Base-by-base conservation (phyloP, 208 protist species). In the Borovskyia barvae region DNA sequence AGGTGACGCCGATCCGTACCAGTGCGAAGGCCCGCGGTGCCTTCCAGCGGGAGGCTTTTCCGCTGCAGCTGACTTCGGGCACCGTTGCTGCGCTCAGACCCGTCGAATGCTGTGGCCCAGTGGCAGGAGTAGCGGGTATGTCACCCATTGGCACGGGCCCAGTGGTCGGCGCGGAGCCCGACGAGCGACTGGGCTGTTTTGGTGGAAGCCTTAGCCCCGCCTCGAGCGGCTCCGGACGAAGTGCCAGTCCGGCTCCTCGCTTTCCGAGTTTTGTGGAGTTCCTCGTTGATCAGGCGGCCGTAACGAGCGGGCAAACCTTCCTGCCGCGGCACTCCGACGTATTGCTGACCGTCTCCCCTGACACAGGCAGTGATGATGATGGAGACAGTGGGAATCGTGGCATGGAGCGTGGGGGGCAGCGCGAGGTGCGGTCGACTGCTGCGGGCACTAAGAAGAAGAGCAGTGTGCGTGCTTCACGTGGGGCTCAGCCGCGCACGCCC, bases 181-280 rank as follows among this genome's bases (percentile, higher is more conserved):
- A n/a, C n/a, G n/a, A n/a, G n/a, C n/a, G n/a, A n/a, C 33, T 35
- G 9, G 40, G 45, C 48, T 30, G 54, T 2, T 22, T 57, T 26
- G 59, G 67, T 26, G 42, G 51, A 52, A 51, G 40, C 5, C 25
- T 61, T 22, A 78, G 73, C 51, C 49, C 55, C 12, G 55, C 49
- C 17, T 54, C 49, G 14, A 54, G 32, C 30, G 43, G 36, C n/a
- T 73, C 69, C 17, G 47, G 41, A 39, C 75, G 69, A 29, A 73
- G 72, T 15, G 26, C 41, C 37, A 90, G 82, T 57, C 87, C 87
- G 24, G 79, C 84, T 6, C 87, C 87, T 25, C 87, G 87, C 36
- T 94, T 94, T 36, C 87, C 87, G 2, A 75, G 62, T 24, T 94
- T 89, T 50, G 75, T 70, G 5, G 61, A 89, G 61, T 91, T 85